Conservation (phyloP, 208 protist genomes). For the Trypanosoma platydactyli region DNA sequence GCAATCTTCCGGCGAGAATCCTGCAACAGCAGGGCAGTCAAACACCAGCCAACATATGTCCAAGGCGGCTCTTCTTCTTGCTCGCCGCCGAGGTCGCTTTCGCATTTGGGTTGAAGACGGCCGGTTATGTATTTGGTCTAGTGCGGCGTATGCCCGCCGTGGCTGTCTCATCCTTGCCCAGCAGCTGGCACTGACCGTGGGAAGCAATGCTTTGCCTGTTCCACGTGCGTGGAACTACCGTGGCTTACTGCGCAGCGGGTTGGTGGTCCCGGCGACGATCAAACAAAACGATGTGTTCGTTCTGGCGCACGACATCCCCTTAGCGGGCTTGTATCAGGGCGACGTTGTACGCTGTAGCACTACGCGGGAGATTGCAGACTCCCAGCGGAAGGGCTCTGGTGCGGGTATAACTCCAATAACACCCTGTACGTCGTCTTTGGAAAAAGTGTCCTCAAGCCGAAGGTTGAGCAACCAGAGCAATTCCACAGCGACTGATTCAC, state of each 20-base stretch:
- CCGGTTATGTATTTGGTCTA: slow-evolving; percentile 67
- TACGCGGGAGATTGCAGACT: slow-evolving; percentile 34
- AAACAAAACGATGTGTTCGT: slow-evolving; percentile 60
- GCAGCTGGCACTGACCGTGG: slow-evolving; percentile 68
- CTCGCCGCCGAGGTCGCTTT: slow-evolving; percentile 57
- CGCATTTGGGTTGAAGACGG: slow-evolving; percentile 80
- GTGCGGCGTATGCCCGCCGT: slow-evolving; percentile 69
- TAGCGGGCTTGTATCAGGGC: slow-evolving; percentile 58
- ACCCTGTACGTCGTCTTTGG: not conserved
- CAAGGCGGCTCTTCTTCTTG: slow-evolving; percentile 24
- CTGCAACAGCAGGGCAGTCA: not conserved
- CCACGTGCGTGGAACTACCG: slow-evolving; percentile 63
- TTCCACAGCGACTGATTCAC: not conserved
- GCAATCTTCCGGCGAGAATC: not conserved
- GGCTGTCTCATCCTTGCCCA: slow-evolving; percentile 67
- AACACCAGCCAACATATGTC: not conserved
- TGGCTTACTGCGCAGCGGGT: slow-evolving; percentile 52
- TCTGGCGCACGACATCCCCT: slow-evolving; percentile 59
- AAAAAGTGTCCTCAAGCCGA: not conserved
- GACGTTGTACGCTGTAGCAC: slow-evolving; percentile 77
- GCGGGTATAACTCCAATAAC: not conserved
- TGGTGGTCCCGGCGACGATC: slow-evolving; percentile 37
- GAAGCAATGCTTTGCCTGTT: slow-evolving; percentile 50
- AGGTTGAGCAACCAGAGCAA: not conserved
- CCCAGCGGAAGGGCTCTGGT: slow-evolving; percentile 23